Base-by-base conservation (phyloP, 2,329 filamentous ascomycete species). In the Alternaria metachromatica region DNA sequence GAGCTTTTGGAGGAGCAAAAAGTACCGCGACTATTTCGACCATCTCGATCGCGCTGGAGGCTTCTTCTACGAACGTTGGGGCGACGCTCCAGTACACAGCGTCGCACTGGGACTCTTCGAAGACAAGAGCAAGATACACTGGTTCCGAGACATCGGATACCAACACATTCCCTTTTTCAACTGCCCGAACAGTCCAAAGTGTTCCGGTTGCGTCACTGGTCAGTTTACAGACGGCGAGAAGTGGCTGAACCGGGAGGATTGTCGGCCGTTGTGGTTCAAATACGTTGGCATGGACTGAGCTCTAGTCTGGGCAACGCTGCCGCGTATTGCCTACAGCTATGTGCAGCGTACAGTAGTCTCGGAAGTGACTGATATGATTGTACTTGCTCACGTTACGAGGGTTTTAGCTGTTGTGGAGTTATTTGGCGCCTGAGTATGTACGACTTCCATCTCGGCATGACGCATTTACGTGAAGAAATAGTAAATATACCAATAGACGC, bases 71-170 rank as follows among this genome's bases (percentile, higher is more conserved):
- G 96, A 99, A 83, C 87, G 96, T 72, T 99, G 96, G 96, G 96
- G 96, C 10, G 96, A 99, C 84, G 96, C 96, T 2, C 96, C 96
- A 0, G 96, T 99, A 6, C 96, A 99, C 81, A 96, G 93, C 69
- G 94, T 99, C 74, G 96, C 93, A 0, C 82, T 99, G 45, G 96
- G 93, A 28, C 81, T 99, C 25, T 97, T 99, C 78, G 95, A 96
- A 75, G 95, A 99, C 78, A 88, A 89, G 76, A 91, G 86, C 81
- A 94, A 93, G 80, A 92, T 99, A 65, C 95, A 98, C 81, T 98
- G 94, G 94, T 99, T 99, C 90, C 94, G 95, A 58, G 96, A 99
- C 79, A 98, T 99, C 71, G 96, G 96, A 62, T 99, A 99, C 83
- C 94, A 97, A 76, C 96, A 99, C 74, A 94, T 98, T 58, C 96